These are phyloP conservation scores for Didymella keratinophila DNA, from an alignment of 2,329 filamentous ascomycete species.

Conservation along the genomic window DNA sequence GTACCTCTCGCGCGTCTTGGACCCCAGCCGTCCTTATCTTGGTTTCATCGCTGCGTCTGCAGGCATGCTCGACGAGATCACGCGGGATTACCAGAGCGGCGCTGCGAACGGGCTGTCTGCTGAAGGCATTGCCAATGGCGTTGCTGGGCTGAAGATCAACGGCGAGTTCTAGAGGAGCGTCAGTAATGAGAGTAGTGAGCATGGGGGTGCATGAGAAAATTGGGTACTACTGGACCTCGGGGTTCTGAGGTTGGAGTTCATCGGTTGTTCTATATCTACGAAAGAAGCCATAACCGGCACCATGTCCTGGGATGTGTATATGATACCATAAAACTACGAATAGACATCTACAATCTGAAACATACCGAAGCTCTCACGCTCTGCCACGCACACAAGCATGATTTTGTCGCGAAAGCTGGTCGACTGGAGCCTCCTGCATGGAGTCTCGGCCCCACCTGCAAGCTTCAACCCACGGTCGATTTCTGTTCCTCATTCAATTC, in stretches of 20 bases:
- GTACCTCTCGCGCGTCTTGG: conserved; percentile 77
- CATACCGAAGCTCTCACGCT: not conserved
- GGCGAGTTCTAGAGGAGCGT: conserved; percentile 24
- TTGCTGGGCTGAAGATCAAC: conserved; percentile 33
- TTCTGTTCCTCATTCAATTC: too few species aligned
- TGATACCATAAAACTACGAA: conserved; percentile 18
- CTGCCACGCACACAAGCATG: not conserved
- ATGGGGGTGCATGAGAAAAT: not conserved
- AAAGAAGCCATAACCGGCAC: conserved; percentile 10
- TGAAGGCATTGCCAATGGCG: conserved; percentile 36
- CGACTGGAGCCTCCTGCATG: too few species aligned
- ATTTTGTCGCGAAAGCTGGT: not conserved
- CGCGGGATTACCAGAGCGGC: conserved; percentile 37
- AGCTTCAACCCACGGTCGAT: too few species aligned
- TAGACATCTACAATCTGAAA: not conserved
- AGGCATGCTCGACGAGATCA: conserved; percentile 66
- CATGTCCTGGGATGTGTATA: conserved; percentile 18
- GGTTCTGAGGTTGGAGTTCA: not conserved
- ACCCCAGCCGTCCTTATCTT: conserved; percentile 77
- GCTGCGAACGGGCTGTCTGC: conserved; percentile 21
- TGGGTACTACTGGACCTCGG: not conserved
- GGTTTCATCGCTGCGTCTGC: conserved; percentile 84
- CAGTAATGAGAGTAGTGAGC: not conserved
- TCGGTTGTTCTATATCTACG: conserved; percentile 7
- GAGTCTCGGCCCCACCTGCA: too few species aligned